Percentiles rank a stretch among this genome's conserved stretches.
These are phyloP conservation scores for Kodamaea plutei DNA, from an alignment of 1,139 yeast species.

Conservation along the genomic window DNA sequence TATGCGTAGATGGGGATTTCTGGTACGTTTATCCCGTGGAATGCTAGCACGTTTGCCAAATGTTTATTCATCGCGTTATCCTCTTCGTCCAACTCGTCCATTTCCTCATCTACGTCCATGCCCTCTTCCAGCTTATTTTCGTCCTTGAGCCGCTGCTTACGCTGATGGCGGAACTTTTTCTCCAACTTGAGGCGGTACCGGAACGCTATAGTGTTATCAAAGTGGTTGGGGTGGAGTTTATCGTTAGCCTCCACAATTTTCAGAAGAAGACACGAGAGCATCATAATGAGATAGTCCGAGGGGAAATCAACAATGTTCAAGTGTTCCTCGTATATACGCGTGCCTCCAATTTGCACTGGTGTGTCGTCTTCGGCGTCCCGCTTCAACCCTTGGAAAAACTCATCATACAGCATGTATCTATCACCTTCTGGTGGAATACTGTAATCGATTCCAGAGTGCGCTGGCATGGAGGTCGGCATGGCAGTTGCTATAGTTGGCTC, in stretches of 20 bases:
- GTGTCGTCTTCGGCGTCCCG: slow-evolving; percentile 16
- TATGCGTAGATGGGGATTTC: slow-evolving; percentile 90
- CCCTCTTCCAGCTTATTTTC: slow-evolving; percentile 13
- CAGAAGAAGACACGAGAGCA: slow-evolving; percentile 81
- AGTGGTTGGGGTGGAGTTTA: slow-evolving; percentile 68
- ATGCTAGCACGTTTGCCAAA: slow-evolving; percentile 76
- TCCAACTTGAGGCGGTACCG: slow-evolving; percentile 44
- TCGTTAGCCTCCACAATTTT: slow-evolving; percentile 94
- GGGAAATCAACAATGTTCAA: slow-evolving; percentile 82
- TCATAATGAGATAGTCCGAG: slow-evolving; percentile 70
- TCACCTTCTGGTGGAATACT: slow-evolving; percentile 28
- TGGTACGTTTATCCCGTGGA: slow-evolving; percentile 94
- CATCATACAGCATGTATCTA: slow-evolving; percentile 44
- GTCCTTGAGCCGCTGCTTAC: slow-evolving; percentile 14
- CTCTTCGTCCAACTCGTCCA: slow-evolving; percentile 39
- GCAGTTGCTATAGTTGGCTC: background rate
- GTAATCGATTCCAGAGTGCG: slow-evolving; percentile 2
- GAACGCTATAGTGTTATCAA: slow-evolving; percentile 47
- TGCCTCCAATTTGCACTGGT: slow-evolving; percentile 3
- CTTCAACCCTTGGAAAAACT: slow-evolving; percentile 33
- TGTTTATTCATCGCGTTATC: slow-evolving; percentile 52
- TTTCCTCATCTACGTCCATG: slow-evolving; percentile 17
- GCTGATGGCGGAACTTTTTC: slow-evolving; percentile 23
- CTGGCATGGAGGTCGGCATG: background rate
- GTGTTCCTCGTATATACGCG: slow-evolving; percentile 40